phyloP scores from a whole-genome alignment of 352 stramenopile species.

The Globisporangium yorkense region DNA sequence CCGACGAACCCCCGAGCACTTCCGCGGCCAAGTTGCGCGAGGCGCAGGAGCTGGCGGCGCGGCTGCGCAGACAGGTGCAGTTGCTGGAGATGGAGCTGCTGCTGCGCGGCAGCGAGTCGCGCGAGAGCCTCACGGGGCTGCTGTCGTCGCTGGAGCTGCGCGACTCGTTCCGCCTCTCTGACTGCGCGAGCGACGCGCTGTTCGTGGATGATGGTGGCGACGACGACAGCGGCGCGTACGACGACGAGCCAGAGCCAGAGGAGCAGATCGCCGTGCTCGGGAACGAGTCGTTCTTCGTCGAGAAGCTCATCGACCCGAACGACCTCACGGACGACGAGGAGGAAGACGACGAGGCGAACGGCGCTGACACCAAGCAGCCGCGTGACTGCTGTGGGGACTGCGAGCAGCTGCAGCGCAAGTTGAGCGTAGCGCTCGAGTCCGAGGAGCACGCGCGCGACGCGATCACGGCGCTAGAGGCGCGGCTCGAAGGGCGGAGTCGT shows the following conservation, averaged over 20 bases:
- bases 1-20: background rate
- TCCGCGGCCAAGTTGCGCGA: conserved; percentile 12
- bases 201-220: background rate
- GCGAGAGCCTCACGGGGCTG: conserved; percentile 11
- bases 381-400: background rate
- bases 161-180: conserved; percentile 7
- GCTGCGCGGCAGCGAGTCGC: conserved; percentile 8
- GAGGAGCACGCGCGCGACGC: background rate
- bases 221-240: background rate
- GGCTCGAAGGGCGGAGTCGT: background rate
- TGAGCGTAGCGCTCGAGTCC: background rate
- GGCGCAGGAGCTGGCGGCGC: conserved; percentile 24
- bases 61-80: conserved; percentile 28
- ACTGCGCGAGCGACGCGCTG: conserved; percentile 6
- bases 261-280: conserved; percentile 5
- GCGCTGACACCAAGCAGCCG: conserved; percentile 13
- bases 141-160: conserved; percentile 16
- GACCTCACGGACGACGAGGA: conserved; percentile 23
- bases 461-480: background rate
- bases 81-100: conserved; percentile 21
- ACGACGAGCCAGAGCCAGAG: conserved; percentile 20
- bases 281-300: conserved; percentile 14
- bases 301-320: conserved; percentile 12
- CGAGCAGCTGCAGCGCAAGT: background rate
- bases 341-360: background rate